These are phyloP conservation scores for Butyriboletus loyo DNA, from an alignment of 768 basidiomycete genomes.

Conservation along the genomic window DNA sequence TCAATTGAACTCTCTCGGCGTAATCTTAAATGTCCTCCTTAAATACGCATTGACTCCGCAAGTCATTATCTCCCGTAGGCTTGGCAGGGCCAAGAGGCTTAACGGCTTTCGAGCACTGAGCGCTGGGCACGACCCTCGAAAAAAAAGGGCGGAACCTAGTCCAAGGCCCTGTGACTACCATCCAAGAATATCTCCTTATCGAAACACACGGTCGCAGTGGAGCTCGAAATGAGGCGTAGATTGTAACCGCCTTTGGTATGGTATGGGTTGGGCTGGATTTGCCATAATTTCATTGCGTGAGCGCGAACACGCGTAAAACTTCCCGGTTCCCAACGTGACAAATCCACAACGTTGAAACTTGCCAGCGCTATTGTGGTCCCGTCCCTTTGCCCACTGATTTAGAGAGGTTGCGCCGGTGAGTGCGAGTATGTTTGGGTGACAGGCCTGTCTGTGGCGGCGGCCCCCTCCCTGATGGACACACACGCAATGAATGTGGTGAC, in stretches of 20 bases:
- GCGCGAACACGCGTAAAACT: background rate
- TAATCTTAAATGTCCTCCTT: background rate
- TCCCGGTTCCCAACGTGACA: conserved; percentile 2
- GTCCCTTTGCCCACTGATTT: background rate
- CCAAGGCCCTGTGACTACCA: background rate
- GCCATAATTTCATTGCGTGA: conserved; percentile 13
- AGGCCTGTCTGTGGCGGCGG: background rate
- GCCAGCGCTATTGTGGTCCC: background rate
- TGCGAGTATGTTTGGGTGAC: background rate
- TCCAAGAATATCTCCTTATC: conserved; percentile 26
- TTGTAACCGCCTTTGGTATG: conserved; percentile 18
- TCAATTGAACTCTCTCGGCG: background rate
- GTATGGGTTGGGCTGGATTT: conserved; percentile 4
- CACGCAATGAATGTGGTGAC: background rate
- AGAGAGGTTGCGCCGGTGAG: conserved; percentile 1
- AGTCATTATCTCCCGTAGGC: background rate
- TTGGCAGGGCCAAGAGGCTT: background rate
- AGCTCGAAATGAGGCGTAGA: background rate
- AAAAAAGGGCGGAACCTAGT: background rate
- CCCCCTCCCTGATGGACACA: background rate
- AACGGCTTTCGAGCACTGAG: background rate
- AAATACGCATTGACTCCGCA: background rate
- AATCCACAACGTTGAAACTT: background rate
- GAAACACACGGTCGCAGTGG: conserved; percentile 8
- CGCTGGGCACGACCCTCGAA: background rate